Evolutionary conservation across 2,329 filamentous ascomycete genomes (phyloP), one percentile per base, ranked within the genome.

Genomic region (Sporothrix schenckii): DNA sequence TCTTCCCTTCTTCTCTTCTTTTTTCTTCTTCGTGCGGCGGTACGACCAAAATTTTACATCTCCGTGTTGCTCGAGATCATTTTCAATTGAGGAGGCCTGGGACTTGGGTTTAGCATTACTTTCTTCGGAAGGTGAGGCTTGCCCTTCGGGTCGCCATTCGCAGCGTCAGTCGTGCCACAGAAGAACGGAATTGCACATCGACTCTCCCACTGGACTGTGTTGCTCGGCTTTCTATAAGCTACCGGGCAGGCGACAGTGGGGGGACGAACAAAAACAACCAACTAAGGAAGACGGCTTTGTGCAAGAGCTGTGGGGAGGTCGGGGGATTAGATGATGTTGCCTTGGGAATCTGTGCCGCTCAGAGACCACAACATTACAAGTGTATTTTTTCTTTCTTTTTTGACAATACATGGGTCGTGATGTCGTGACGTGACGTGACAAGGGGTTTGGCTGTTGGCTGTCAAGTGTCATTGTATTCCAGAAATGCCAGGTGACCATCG

Each of bases 121-220:
- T 79, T 75, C 83, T 83, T 78, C 13, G 58, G 58, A 24, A 63
- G 56, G 34, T 47, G 60, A 79, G 75, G 75, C 77, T 79, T 77
- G 74, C 77, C 79, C 58, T 54, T 79, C 58, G 78, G 76, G 88
- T 85, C 84, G 83, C 85, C 83, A 77, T 77, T 81, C 81, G 80
- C 76, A 88, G 91, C 89, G 91, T 93, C 91, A 89, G 87, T 91
- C 88, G 86, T 87, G 89, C 88, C 89, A 86, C 87, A 94, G 91
- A 92, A 79, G 81, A 91, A 82, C 82, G 86, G 85, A 91, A 94
- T 94, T 93, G 91, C 91, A 92, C 83, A 80, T 84, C 81, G 84
- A 82, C 84, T 82, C 79, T 81, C 81, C 80, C 84, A 83, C 79
- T 82, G 75, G 76, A 75, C 76, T 77, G 76, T 81, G 79, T 79